These are phyloP conservation scores for Trichoderma gracile DNA, from an alignment of 2,329 filamentous ascomycete species.

Conservation along the genomic window DNA sequence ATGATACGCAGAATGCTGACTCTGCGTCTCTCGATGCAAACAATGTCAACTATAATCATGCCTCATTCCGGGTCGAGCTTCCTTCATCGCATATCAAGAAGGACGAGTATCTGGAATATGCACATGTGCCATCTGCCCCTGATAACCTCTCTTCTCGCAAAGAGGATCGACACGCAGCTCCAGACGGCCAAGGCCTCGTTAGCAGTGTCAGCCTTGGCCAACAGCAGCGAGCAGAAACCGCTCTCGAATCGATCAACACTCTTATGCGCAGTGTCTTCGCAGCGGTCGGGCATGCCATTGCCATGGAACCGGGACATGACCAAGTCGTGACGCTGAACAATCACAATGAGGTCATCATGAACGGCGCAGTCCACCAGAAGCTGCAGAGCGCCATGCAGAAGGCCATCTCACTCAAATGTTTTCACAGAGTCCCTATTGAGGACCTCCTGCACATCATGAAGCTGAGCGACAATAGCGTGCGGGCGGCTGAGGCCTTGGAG, in stretches of 20 bases:
- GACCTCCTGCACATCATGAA: constrained; percentile 73
- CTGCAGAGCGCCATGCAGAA: constrained; percentile 74
- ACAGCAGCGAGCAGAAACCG: constrained; percentile 75
- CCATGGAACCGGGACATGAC: constrained; percentile 55
- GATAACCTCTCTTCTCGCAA: constrained; percentile 54
- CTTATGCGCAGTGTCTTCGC: constrained; percentile 73
- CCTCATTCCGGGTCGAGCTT: constrained; percentile 52
- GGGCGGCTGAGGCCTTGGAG: constrained; percentile 65
- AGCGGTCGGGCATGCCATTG: constrained; percentile 68
- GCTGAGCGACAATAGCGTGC: constrained; percentile 74
- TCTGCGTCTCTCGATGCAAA: constrained; percentile 24
- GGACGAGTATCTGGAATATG: constrained; percentile 54
- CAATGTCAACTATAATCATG: constrained; percentile 27
- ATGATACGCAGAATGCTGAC: constrained; percentile 24
- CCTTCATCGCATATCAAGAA: constrained; percentile 48
- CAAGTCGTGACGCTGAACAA: constrained; percentile 56
- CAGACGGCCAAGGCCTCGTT: constrained; percentile 58
- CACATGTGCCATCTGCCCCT: constrained; percentile 50
- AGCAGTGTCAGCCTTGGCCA: constrained; percentile 68
- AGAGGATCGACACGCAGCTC: constrained; percentile 51
- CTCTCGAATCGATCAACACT: constrained; percentile 68
- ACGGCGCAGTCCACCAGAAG: constrained; percentile 65
- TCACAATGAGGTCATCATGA: constrained; percentile 67
- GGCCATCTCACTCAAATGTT: constrained; percentile 67
- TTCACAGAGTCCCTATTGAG: constrained; percentile 72